Conservation (phyloP, 2,329 filamentous ascomycete species). For the Colletotrichum tamarilloi region DNA sequence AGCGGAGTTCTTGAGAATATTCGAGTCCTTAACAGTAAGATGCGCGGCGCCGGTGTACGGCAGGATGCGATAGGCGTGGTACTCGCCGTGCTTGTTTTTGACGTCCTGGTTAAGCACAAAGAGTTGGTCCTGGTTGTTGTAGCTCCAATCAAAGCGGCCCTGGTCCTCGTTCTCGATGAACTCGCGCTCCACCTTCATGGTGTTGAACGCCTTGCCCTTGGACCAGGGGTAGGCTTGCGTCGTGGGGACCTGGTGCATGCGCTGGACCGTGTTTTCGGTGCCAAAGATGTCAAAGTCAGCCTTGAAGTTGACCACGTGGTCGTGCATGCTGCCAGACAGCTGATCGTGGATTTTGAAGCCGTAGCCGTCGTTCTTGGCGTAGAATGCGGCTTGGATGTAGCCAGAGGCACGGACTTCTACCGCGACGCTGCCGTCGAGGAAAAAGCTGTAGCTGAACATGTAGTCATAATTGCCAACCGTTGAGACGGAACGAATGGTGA, state of each 20-base stretch:
- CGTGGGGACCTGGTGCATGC: slow-evolving; percentile 47
- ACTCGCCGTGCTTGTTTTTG: slow-evolving; percentile 62
- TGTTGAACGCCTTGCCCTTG: slow-evolving; percentile 56
- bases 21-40: slow-evolving; percentile 61
- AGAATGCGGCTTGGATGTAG: slow-evolving; percentile 64
- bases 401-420: slow-evolving; percentile 64
- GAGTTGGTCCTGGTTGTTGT: slow-evolving; percentile 59
- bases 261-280: slow-evolving; percentile 55
- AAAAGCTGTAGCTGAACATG: slow-evolving; percentile 62
- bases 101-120: slow-evolving; percentile 62
- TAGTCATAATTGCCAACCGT: slow-evolving; percentile 68
- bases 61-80: slow-evolving; percentile 62
- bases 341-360: slow-evolving; percentile 61
- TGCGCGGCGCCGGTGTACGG: slow-evolving; percentile 52
- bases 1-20: slow-evolving; percentile 55
- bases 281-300: slow-evolving; percentile 64
- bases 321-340: slow-evolving; percentile 62
- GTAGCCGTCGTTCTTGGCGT: slow-evolving; percentile 57
- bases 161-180: slow-evolving; percentile 56
- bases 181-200: slow-evolving; percentile 60
- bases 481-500: slow-evolving; percentile 56
- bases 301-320: slow-evolving; percentile 67
- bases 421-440: slow-evolving; percentile 61
- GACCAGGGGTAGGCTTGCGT: slow-evolving; percentile 59
- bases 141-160: slow-evolving; percentile 58